Evolutionary conservation across 1,284 basidiomycete genomes (phyloP).

Genomic region (Rhodofomes roseus): DNA sequence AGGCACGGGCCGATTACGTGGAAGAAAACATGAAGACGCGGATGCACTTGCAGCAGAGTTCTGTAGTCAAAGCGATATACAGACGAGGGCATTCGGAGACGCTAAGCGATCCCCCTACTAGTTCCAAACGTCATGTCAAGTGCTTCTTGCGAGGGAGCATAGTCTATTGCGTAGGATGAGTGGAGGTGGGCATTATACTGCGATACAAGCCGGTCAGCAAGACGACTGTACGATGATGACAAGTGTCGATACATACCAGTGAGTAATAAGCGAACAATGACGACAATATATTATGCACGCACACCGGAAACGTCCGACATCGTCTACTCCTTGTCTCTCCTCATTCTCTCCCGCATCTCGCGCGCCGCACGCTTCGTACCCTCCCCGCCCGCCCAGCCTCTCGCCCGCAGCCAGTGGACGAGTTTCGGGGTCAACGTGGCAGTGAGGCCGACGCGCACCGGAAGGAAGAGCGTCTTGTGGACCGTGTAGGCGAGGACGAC

Average conservation of each 20-base stretch:
- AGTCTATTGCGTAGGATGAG: neutral
- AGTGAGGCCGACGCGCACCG: conserved; percentile 85
- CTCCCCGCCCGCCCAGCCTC: conserved; percentile 74
- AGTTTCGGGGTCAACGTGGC: conserved; percentile 84
- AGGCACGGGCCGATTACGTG: too few species aligned
- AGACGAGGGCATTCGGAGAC: too few species aligned
- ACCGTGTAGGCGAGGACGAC: conserved; percentile 90
- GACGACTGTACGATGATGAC: neutral
- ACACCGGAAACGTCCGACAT: neutral
- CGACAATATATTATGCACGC: neutral
- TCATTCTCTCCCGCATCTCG: conserved; percentile 56
- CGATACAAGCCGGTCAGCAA: neutral
- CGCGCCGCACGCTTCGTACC: conserved; percentile 64
- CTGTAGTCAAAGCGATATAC: too few species aligned
- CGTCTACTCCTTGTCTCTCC: conserved; percentile 26
- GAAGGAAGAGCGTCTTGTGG: conserved; percentile 94
- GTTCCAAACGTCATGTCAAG: too few species aligned
- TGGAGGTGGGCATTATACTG: neutral
- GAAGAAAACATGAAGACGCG: too few species aligned
- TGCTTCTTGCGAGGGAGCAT: neutral
- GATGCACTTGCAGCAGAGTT: too few species aligned
- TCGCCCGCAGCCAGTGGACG: conserved; percentile 70
- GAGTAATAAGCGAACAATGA: neutral
- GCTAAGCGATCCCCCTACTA: too few species aligned
- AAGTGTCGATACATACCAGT: neutral